Evolutionary conservation across 495 filamentous ascomycete genomes (phyloP), one percentile per base, ranked within the genome.

Genomic region (Xylaria venustula): DNA sequence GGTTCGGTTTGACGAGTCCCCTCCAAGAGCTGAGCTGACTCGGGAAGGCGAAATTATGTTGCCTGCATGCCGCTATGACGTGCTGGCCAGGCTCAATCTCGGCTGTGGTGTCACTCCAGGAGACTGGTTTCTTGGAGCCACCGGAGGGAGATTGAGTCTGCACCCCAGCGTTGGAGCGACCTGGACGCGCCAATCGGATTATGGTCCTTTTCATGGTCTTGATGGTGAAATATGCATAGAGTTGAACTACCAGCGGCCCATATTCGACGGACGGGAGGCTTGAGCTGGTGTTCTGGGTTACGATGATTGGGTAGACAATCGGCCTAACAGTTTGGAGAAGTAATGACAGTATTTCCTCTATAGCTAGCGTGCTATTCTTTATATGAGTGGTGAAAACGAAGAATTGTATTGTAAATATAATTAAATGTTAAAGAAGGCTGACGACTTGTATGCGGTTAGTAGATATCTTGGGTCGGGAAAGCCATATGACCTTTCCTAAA

Each of bases 131-230:
- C 5, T 19, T n/a, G 57, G 26, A 14, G 15, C 41, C 19, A 37
- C 11, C 17, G 42, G 28, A n/a, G n/a, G 45, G 5, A 17, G 2
- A 22, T 23, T 17, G 50, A 15, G 15, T 19, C 7, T 26, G 44
- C 22, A 23, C 36, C 14, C 12, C 26, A 37, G 32, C 19, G 36
- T 34, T 23, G 26, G 23, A 17, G 26, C 4, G 45, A 15, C 23
- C 53, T 42, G 25, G 12, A 42, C 42, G 47, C 44, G 57, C 53
- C 61, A 63, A 60, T 34, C 57, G 57, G 7, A 25, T 6, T 63
- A 46, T 47, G 51, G 42, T 47, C 48, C 47, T 61, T 58, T 40
- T 64, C 68, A 70, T 70, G 45, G 20, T 54, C 54, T 40, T 28
- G 54, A 26, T 47, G 32, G 14, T 30, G 37, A 34, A 12, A 52